These are phyloP conservation scores for Chlorella sorokiniana DNA, from an alignment of 139 green algal genomes.

Conservation along the genomic window DNA sequence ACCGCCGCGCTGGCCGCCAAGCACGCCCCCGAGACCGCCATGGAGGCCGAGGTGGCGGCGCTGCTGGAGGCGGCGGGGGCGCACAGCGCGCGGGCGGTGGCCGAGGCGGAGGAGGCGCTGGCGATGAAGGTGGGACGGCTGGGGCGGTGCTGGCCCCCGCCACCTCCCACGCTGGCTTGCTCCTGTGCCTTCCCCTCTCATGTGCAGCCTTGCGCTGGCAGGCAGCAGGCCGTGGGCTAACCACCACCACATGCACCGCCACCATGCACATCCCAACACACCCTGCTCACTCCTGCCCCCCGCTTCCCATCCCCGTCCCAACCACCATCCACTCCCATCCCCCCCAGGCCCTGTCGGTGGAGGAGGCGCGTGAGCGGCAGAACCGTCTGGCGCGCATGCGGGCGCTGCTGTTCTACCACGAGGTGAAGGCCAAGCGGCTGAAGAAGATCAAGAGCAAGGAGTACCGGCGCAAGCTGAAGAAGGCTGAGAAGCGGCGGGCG, in stretches of 20 bases:
- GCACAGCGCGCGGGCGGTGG: slow-evolving; percentile 54
- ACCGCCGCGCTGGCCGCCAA: slow-evolving; percentile 69
- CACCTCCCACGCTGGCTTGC: not conserved
- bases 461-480: slow-evolving; percentile 61
- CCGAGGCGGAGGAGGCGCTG: slow-evolving; percentile 75
- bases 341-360: slow-evolving; percentile 65
- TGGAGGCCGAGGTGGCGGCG: slow-evolving; percentile 87
- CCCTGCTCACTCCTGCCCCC: not conserved
- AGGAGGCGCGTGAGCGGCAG: slow-evolving; percentile 76
- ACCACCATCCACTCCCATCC: not conserved
- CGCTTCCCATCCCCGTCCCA: not conserved
- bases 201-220: too few species aligned
- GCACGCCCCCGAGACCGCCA: slow-evolving; percentile 62
- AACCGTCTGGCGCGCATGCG: slow-evolving; percentile 81
- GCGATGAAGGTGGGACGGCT: slow-evolving; percentile 57
- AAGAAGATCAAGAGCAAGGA: slow-evolving; percentile 90
- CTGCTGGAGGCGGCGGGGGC: slow-evolving; percentile 75
- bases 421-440: slow-evolving; percentile 86
- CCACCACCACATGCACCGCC: not conserved
- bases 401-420: slow-evolving; percentile 90
- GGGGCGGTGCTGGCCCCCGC: not conserved
- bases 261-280: not conserved
- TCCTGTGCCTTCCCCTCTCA: too few species aligned
- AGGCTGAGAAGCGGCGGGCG: slow-evolving; percentile 45
- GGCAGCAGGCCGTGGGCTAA: too few species aligned